Percentiles rank a stretch among this genome's conserved stretches.
Conservation (phyloP, 257 asterid genomes). For the Datura wrightii region DNA sequence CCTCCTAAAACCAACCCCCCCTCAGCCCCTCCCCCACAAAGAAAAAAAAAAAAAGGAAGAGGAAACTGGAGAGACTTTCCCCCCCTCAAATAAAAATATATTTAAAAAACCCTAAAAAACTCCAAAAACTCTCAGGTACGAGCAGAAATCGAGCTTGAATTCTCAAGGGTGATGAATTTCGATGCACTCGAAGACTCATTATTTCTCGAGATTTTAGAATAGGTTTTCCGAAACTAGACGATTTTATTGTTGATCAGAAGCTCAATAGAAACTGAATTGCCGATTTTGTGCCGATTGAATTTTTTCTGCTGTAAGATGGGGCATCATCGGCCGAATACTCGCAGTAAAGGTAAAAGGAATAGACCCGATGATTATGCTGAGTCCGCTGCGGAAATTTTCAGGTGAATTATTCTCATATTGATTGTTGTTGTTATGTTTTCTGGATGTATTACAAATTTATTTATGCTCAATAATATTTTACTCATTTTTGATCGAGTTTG, state of each 20-base stretch:
- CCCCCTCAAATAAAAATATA: conserved; percentile 25
- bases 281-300: neutral
- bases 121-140: conserved; percentile 30
- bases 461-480: neutral
- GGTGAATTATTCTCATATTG: conserved; percentile 45
- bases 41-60: neutral
- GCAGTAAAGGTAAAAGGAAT: conserved; percentile 86
- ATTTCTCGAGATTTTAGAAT: neutral
- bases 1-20: conserved; percentile 24
- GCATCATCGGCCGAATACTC: conserved; percentile 80
- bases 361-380: conserved; percentile 74
- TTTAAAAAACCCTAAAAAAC: neutral
- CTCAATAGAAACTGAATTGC: conserved; percentile 9
- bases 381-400: conserved; percentile 60
- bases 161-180: neutral
- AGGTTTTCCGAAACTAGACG: neutral
- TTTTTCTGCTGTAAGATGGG: conserved; percentile 46
- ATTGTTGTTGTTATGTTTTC: neutral
- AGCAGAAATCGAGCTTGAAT: neutral
- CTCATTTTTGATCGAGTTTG: neutral
- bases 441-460: neutral
- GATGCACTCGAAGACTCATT: neutral
- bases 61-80: conserved; percentile 29
- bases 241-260: conserved; percentile 18
- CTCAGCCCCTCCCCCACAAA: neutral